phyloP scores from a whole-genome alignment of 805 yeast species.

The Pichia membranifaciens region DNA sequence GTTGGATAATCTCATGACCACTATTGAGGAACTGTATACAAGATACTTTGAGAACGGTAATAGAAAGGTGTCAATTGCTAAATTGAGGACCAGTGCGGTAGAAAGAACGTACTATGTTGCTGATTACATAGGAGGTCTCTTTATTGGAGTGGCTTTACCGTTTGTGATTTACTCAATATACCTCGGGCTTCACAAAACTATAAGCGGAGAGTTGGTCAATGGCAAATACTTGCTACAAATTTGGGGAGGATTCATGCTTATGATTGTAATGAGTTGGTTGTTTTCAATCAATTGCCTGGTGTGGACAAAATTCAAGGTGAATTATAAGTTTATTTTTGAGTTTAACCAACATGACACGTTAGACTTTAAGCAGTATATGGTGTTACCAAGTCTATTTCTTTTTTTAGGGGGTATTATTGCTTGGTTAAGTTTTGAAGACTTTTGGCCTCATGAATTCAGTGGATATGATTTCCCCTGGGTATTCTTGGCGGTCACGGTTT shows the following conservation, averaged over 20 bases:
- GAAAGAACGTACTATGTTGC: conserved; percentile 37
- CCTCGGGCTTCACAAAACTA: conserved; percentile 33
- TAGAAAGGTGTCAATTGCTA: conserved; percentile 66
- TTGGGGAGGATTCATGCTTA: conserved; percentile 86
- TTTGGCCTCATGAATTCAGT: conserved; percentile 54
- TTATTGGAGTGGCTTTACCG: conserved; percentile 67
- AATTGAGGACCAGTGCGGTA: conserved; percentile 45
- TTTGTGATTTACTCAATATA: conserved; percentile 56
- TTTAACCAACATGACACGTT: conserved; percentile 64
- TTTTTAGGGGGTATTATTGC: conserved; percentile 53
- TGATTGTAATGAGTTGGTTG: conserved; percentile 52
- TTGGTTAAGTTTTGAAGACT: conserved; percentile 72
- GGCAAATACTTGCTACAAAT: conserved; percentile 66
- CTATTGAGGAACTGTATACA: conserved; percentile 65
- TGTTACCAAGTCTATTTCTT: conserved; percentile 57
- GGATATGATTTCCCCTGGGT: conserved; percentile 79
- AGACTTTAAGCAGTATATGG: conserved; percentile 58
- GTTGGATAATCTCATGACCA: conserved; percentile 54
- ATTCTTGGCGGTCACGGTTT: conserved; percentile 49
- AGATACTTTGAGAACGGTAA: conserved; percentile 63
- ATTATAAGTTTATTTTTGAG: conserved; percentile 89
- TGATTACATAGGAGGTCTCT: conserved; percentile 59
- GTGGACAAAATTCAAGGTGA: conserved; percentile 72
- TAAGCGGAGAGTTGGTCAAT: conserved; percentile 41
- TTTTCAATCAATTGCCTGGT: conserved; percentile 65